Conservation (phyloP, 2,329 filamentous ascomycete genomes). For the Fusarium coffeatum region DNA sequence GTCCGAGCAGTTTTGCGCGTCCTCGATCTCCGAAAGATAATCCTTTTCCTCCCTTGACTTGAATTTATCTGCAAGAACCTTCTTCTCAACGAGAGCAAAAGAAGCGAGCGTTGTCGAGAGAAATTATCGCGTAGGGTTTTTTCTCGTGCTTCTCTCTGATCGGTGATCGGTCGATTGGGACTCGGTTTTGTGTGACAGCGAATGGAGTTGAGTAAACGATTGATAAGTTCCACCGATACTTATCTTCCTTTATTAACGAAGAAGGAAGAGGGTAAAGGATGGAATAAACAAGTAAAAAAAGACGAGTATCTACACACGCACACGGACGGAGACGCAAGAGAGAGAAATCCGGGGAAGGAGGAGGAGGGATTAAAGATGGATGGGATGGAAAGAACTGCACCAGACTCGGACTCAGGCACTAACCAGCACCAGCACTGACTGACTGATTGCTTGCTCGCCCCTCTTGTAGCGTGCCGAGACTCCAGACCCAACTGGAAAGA, state of each 20-base stretch:
- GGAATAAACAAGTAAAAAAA: constrained; percentile 10
- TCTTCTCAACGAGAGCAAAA: constrained; percentile 29
- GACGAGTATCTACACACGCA: constrained; percentile 23
- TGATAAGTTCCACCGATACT: constrained; percentile 25
- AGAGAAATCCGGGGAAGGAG: constrained; percentile 19
- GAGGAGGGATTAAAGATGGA: constrained; percentile 35
- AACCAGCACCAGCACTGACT: neutral
- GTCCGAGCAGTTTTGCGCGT: constrained; percentile 39
- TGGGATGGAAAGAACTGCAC: constrained; percentile 10
- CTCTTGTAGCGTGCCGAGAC: constrained; percentile 22
- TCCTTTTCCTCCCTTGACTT: constrained; percentile 12
- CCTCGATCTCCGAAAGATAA: neutral
- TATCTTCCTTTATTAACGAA: constrained; percentile 4
- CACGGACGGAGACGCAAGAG: constrained; percentile 9
- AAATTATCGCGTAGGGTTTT: constrained; percentile 13
- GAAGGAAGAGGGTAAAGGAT: constrained; percentile 11
- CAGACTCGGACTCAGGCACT: neutral
- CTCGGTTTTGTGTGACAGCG: constrained; percentile 31
- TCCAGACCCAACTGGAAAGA: constrained; percentile 5
- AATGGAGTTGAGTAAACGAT: constrained; percentile 31
- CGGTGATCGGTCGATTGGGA: constrained; percentile 26
- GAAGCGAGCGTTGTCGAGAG: constrained; percentile 2
- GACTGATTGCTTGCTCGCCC: neutral
- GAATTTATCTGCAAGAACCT: neutral
- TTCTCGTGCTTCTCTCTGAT: constrained; percentile 10